Conservation (phyloP, 1,284 basidiomycete genomes). For the Entoloma clypeatum region DNA sequence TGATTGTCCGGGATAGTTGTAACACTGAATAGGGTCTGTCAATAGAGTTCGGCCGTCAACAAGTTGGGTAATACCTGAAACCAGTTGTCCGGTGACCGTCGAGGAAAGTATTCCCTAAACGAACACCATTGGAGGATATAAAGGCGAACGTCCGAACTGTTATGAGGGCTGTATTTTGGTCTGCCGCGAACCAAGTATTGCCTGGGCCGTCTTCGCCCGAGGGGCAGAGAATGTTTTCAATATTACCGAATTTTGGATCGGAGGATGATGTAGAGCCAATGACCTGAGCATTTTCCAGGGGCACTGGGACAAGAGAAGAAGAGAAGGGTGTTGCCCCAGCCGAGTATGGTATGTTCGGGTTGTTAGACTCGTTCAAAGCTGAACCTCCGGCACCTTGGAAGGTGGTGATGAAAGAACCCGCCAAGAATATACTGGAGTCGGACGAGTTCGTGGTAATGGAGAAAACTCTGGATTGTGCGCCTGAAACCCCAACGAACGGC, state of each 20-base stretch:
- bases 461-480: constrained; percentile 63
- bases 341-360: constrained; percentile 74
- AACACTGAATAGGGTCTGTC: constrained; percentile 44
- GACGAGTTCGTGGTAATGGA: constrained; percentile 78
- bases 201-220: constrained; percentile 73
- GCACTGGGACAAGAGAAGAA: constrained; percentile 86
- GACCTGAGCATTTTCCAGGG: constrained; percentile 65
- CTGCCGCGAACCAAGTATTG: constrained; percentile 81
- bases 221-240: constrained; percentile 82
- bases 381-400: constrained; percentile 59
- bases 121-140: constrained; percentile 73
- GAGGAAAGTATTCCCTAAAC: constrained; percentile 89
- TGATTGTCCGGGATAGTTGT: constrained; percentile 87
- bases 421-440: constrained; percentile 76
- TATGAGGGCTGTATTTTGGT: constrained; percentile 67
- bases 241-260: constrained; percentile 62
- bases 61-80: constrained; percentile 62
- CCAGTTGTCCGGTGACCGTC: constrained; percentile 75
- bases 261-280: constrained; percentile 69
- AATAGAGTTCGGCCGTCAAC: constrained; percentile 7
- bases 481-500: constrained; percentile 81
- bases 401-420: constrained; percentile 80
- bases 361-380: constrained; percentile 58
- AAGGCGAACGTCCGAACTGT: constrained; percentile 74
- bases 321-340: constrained; percentile 81